A percentile compares a stretch with the other conserved stretches of the same genome.
phyloP scores from a whole-genome alignment of 331 rosid species.

The Acacia pycnantha region DNA sequence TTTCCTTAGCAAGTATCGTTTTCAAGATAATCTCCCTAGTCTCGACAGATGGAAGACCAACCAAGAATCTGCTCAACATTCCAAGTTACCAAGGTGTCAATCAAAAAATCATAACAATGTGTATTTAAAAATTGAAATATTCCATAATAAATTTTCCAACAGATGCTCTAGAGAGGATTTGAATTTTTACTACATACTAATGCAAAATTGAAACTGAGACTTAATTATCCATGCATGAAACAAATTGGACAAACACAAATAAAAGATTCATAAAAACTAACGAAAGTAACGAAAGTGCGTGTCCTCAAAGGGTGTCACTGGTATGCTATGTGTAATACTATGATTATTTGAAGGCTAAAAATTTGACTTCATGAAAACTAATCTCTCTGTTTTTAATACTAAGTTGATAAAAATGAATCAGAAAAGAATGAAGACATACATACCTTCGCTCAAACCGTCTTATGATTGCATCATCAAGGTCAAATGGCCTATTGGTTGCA shows the following conservation, averaged over 20 bases:
- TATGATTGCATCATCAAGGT: not conserved
- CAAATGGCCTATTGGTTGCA: not conserved
- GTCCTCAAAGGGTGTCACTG: not conserved
- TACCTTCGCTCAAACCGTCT: not conserved
- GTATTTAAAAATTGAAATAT: not conserved
- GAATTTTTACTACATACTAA: not conserved
- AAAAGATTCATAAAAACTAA: not conserved
- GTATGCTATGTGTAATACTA: not conserved
- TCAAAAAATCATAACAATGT: not conserved
- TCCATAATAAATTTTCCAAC: not conserved
- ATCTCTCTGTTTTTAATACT: not conserved
- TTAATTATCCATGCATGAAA: not conserved
- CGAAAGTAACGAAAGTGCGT: not conserved
- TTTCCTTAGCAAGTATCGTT: not conserved
- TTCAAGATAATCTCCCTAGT: not conserved
- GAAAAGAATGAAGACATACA: not conserved
- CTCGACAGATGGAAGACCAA: not conserved
- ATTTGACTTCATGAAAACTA: not conserved
- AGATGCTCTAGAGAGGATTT: not conserved
- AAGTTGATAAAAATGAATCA: not conserved
- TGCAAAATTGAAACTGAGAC: not conserved
- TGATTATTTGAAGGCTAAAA: not conserved
- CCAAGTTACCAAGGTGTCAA: not conserved
- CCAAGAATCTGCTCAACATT: not conserved
- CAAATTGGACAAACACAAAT: not conserved